A percentile compares a stretch with the other conserved stretches of the same genome.
These are phyloP conservation scores for Geotrichum histeridarum DNA, from an alignment of 1,139 yeast species.

Conservation along the genomic window DNA sequence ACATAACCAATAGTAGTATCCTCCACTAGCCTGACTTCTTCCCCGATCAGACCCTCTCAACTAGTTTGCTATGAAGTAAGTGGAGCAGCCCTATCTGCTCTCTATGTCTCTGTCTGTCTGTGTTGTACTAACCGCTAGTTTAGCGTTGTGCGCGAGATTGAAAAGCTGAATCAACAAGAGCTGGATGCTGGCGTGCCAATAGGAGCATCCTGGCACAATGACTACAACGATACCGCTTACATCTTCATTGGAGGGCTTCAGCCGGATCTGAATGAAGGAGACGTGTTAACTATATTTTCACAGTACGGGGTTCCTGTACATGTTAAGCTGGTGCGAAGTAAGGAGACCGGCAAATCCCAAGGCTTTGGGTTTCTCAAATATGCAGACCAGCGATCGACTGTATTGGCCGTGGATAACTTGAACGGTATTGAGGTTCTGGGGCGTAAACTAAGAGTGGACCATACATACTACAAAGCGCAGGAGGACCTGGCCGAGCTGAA, in stretches of 20 bases:
- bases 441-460: constrained; percentile 63
- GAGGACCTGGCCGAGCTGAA: constrained; percentile 39
- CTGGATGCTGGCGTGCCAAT: constrained; percentile 54
- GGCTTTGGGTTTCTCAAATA: constrained; percentile 84
- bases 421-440: constrained; percentile 66
- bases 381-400: constrained; percentile 73
- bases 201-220: constrained; percentile 81
- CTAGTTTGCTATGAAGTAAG: constrained; percentile 14
- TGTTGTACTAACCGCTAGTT: not conserved
- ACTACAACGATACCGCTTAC: constrained; percentile 66
- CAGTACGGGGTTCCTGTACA: constrained; percentile 89
- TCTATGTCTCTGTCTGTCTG: no score
- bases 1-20: no score
- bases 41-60: no score
- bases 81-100: no score
- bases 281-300: constrained; percentile 71
- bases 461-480: constrained; percentile 58
- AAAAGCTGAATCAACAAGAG: constrained; percentile 63
- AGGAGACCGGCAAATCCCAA: constrained; percentile 59
- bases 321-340: constrained; percentile 64
- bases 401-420: constrained; percentile 83
- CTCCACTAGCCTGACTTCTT: no score
- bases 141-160: constrained; percentile 41
- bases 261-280: constrained; percentile 60
- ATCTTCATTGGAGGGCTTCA: constrained; percentile 71